These are phyloP conservation scores for Mimosa pudica DNA, from an alignment of 306 rosid species.

Conservation along the genomic window DNA sequence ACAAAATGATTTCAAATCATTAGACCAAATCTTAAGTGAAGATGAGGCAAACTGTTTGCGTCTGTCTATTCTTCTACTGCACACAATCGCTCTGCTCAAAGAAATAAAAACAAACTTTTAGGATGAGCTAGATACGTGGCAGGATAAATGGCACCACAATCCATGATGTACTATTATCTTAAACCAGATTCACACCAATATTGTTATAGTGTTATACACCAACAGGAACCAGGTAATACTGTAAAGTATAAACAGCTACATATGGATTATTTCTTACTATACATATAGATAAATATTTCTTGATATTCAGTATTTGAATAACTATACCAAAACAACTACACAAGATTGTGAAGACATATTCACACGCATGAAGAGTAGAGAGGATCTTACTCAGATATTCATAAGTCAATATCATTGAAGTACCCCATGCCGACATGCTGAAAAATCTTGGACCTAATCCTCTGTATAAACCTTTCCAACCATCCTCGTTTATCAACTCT, in stretches of 20 bases:
- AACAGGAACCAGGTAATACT: too few relatives aligned
- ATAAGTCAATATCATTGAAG: conserved; percentile 88
- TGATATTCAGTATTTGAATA: conserved; percentile 20
- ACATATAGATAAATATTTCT: not conserved
- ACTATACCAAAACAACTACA: conserved; percentile 19
- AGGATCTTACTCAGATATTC: conserved; percentile 81
- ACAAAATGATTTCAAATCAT: conserved; percentile 19
- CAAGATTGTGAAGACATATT: conserved; percentile 3
- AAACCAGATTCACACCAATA: not conserved
- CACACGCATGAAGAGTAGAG: conserved; percentile 16
- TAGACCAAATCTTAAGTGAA: conserved; percentile 22
- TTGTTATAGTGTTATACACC: conserved; percentile 7
- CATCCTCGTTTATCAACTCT: conserved; percentile 75
- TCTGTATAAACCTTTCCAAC: conserved; percentile 90
- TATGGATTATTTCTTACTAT: not conserved
- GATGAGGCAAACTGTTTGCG: conserved; percentile 28
- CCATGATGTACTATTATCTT: not conserved
- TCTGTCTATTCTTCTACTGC: conserved; percentile 58
- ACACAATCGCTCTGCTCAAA: conserved; percentile 78
- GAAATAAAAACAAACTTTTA: conserved; percentile 28
- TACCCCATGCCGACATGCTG: conserved; percentile 97
- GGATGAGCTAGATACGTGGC: conserved; percentile 9
- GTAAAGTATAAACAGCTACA: not conserved
- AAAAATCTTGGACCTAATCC: conserved; percentile 94
- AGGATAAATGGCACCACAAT: not conserved